Base-by-base conservation (phyloP, 495 filamentous ascomycete genomes). In the Penicillium verhagenii region DNA sequence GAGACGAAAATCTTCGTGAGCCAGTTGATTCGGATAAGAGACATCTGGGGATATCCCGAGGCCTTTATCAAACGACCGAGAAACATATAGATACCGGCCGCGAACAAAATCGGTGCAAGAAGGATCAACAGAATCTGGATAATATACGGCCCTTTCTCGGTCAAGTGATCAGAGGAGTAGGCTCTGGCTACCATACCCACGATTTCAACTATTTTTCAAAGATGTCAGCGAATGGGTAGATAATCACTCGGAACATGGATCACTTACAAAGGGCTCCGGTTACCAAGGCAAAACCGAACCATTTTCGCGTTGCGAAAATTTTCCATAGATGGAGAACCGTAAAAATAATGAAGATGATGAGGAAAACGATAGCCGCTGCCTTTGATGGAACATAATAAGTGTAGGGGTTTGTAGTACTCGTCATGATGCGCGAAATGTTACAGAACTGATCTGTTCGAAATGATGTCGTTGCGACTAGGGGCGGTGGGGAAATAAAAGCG, bases 61-160 rank as follows among this genome's bases (percentile, higher is more conserved):
- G 78, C 79, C 59, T 72, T 74, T 11, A 88, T 77, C 71, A 88
- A 71, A 9, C 86, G 74, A 0, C 80, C 85, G 45, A 87, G 66
- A 19, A 81, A 76, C 84, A 87, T 86, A 72, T 88, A 89, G 21
- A 76, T 72, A 54, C 79, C 86, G 1, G 85, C 85, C 29, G 87
- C 84, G 56, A 84, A 57, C 7, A 57, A 48, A 31, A 57, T 57
- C n/a, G 54, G 54, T 1, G 54, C 54, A 14, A 57, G 42, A 20
- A 57, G 47, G 24, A 57, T 47, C 24, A 57, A 24, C 10, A 57
- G 21, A 37, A 20, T 37, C 31, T 57, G 54, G 24, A 57, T 20
- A 13, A 46, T 46, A 33, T 39, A 57, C 9, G 54, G 54, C 11
- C 9, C n/a, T 0, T 24, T 20, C 18, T 52, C 13, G 20, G 47